Evolutionary conservation across 306 rosid genomes (phyloP).

Genomic region (Lupinus albus): DNA sequence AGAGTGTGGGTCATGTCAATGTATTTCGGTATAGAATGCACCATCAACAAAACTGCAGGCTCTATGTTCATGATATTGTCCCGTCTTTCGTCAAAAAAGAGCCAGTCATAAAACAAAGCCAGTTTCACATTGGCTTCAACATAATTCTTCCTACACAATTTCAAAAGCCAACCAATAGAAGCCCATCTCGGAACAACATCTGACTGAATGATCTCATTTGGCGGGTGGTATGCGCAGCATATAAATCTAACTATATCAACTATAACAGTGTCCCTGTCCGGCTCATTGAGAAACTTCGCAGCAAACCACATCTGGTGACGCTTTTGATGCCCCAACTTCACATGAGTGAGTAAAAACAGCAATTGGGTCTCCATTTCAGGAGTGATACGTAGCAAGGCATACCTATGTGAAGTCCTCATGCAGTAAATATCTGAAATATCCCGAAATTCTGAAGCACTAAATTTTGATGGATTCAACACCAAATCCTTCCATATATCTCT

Average conservation of each 20-base stretch:
- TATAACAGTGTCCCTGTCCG: slow-evolving; percentile 60
- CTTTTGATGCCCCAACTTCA: slow-evolving; percentile 69
- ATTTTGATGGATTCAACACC: slow-evolving; percentile 47
- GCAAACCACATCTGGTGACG: slow-evolving; percentile 79
- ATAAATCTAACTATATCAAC: slow-evolving; percentile 75
- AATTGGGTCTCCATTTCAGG: slow-evolving; percentile 77
- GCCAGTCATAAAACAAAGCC: slow-evolving; percentile 90
- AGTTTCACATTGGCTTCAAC: slow-evolving; percentile 62
- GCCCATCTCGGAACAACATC: slow-evolving; percentile 90
- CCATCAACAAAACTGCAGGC: slow-evolving; percentile 80
- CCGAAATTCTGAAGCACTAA: slow-evolving; percentile 51
- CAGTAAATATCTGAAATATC: slow-evolving; percentile 64
- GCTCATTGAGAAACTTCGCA: slow-evolving; percentile 58
- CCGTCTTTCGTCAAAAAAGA: slow-evolving; percentile 62
- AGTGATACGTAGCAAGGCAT: slow-evolving; percentile 61
- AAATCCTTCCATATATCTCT: slow-evolving; percentile 67
- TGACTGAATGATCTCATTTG: slow-evolving; percentile 82
- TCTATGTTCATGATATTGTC: slow-evolving; percentile 85
- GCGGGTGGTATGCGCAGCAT: slow-evolving; percentile 84
- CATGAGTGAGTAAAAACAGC: slow-evolving; percentile 70
- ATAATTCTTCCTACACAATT: slow-evolving; percentile 52
- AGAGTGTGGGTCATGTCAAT: slow-evolving; percentile 61
- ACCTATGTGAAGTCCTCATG: slow-evolving; percentile 61
- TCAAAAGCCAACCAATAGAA: slow-evolving; percentile 81
- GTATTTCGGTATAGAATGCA: slow-evolving; percentile 64